Evolutionary conservation across 2,329 filamentous ascomycete species (phyloP), one percentile per base, ranked within the genome.

Genomic region (Scedosporium apiospermum): DNA sequence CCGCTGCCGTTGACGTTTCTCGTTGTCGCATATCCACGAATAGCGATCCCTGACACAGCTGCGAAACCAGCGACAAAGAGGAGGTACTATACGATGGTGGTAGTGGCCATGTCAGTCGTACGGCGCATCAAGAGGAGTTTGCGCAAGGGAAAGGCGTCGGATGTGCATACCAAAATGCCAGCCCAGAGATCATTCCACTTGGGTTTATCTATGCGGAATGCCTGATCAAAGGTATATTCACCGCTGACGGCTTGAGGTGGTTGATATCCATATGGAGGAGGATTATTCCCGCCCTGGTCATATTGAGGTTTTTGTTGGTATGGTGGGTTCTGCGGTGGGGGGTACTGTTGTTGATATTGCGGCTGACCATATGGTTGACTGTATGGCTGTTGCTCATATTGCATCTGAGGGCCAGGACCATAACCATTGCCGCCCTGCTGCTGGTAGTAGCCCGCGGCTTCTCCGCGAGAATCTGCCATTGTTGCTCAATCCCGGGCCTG

Each of bases 151-250:
- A 14, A 5, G 5, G 42, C 12, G 14, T 42, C n/a, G 44, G n/a
- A 44, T 46, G 58, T 14, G 73, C 80, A 16, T 73, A 89, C 87
- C 70, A 97, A 77, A 49, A 96, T 77, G 3, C 89, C 92, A 3
- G 93, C 93, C 93, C 93, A 97, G 27, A 90, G 71, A 72, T 98
- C 93, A 70, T 97, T 91, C 76, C 83, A 96, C 73, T 93, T 96
- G n/a, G 91, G 91, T 66, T 79, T 87, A 60, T 90, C 84, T 61
- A 97, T 75, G 74, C 88, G 88, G 80, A 98, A 97, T 1, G 87
- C 84, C 70, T 97, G 83, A 21, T 93, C 86, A 71, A 96, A 97
- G 34, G 76, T 77, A 41, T 77, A 76, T 70, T 84, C 84, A 65
- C 82, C 79, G 61, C 71, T 71, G 34, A 73, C 73, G 51, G 74